Evolutionary conservation across 2,329 filamentous ascomycete species (phyloP), one percentile per base, ranked within the genome.

Genomic region (Arthrobotrys megalospora): DNA sequence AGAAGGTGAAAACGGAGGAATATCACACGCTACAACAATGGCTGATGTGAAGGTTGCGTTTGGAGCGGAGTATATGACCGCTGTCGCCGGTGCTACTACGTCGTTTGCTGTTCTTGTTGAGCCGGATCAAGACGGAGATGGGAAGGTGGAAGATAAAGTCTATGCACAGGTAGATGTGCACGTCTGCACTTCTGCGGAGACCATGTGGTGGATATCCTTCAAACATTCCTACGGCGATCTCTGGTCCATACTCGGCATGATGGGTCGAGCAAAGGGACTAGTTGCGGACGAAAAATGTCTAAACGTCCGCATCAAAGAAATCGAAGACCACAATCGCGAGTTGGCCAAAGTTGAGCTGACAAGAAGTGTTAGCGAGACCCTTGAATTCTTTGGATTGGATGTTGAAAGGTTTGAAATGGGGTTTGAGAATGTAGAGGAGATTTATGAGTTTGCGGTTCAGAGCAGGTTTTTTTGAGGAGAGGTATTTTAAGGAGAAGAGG

Each of bases 111-210:
- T 93, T 1, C 86, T 86, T 36, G 4, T 45, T 48, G 3, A 16
- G 34, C 0, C 36, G 64, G 10, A 70, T 11, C 3, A 38, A 7
- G 32, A 19, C 12, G 10, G 11, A 24, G 38, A 48, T 12, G 11
- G 21, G 47, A 52, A n/a, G 52, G 21, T 19, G 48, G 21, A 24
- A 52, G 34, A 36, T 53, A 79, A 69, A 80, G n/a, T 82, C 0
- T 88, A 87, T 81, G 87, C 93, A 3, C 93, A 96, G 81, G 86
- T 95, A 28, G 93, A 96, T 82, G 83, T 95, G 0, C 87, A 88
- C 34, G 82, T 91, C 24, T 90, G 87, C 71, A 81, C 81, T 1
- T 85, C 83, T 0, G 79, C 84, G 0, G 82, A 84, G 12, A 81
- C 83, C 66, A 86, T 88, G 79, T 85, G 86, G 34, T 95, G 92